phyloP scores from a whole-genome alignment of 768 basidiomycete species.

The Fomitopsis serialis region DNA sequence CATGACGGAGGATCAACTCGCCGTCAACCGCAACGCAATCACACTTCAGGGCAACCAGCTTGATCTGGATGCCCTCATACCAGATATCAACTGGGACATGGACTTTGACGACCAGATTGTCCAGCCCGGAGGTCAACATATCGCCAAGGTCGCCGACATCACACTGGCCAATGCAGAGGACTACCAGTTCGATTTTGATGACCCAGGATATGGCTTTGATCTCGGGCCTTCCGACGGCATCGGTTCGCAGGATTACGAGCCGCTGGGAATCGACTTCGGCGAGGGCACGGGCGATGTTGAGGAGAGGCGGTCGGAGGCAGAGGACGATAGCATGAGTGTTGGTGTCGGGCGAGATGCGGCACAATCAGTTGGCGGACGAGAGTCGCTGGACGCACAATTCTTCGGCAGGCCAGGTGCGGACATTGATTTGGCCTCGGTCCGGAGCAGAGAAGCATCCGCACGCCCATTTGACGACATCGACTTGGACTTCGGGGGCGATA shows the following conservation, averaged over 20 bases:
- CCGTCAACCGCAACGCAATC: constrained; percentile 82
- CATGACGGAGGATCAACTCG: constrained; percentile 91
- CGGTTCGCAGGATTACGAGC: constrained; percentile 81
- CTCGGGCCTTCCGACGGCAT: constrained; percentile 78
- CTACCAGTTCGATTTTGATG: constrained; percentile 59
- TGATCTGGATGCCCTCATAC: constrained; percentile 75
- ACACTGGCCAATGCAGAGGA: constrained; percentile 78
- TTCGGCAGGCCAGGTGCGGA: constrained; percentile 41
- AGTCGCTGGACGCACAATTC: constrained; percentile 60
- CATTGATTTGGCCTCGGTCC: constrained; percentile 58
- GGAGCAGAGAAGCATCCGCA: constrained; percentile 62
- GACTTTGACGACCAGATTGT: constrained; percentile 69
- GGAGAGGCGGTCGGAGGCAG: constrained; percentile 5
- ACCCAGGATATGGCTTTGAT: constrained; percentile 61
- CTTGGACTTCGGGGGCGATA: constrained; percentile 43
- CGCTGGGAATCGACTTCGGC: constrained; percentile 76
- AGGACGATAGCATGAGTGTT: constrained; percentile 56
- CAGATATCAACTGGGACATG: constrained; percentile 80
- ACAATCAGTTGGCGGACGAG: constrained; percentile 35
- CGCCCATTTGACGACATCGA: constrained; percentile 57
- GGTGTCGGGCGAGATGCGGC: constrained; percentile 75
- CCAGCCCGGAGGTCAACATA: constrained; percentile 68
- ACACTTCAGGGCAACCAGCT: constrained; percentile 75
- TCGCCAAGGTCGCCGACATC: constrained; percentile 83
- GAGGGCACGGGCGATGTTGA: constrained; percentile 41